Evolutionary conservation across 176 grass and related monocot species (phyloP), one percentile per base, ranked within the genome.

Genomic region (Alloteropsis semialata): DNA sequence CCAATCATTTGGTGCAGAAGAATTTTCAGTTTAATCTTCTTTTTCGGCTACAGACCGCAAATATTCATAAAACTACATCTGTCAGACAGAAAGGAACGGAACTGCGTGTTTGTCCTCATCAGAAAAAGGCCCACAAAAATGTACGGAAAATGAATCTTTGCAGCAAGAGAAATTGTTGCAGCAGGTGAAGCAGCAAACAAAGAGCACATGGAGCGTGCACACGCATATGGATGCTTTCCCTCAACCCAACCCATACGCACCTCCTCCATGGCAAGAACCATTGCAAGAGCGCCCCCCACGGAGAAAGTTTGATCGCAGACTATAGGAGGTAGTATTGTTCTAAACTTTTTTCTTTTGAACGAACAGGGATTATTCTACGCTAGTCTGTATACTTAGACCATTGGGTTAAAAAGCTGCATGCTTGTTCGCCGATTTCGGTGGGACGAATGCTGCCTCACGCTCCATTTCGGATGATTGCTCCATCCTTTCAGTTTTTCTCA

Each of bases 1-100:
- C 74, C 78, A 90, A 86, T 86, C 88, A 86, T 90, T 86, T 86
- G 78, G 50, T 6, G 72, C 29, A 21, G 83, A 34, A 78, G 49
- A 78, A 82, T 76, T 83, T 65, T 16, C 29, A 16, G 27, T 18
- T 57, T 34, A 27, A n/a, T 72, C 25, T 42, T 53, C 55, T 27
- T 58, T 53, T 43, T 19, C 28, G 53, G 12, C n/a, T 27, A 72
- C 22, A 76, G 16, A 32, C 83, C 27, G 21, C 27, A 73, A 73
- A 25, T 62, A 49, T 46, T 36, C 37, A 66, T 72, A 81, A 73
- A 80, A 57, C 46, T 75, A 39, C 61, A 85, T 44, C 27, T 69
- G 64, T 27, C 25, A 22, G 82, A 44, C 54, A 89, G 70, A 72
- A 37, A 75, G 68, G 33, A 77, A n/a, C 48, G 68, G 33, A 77